Conservation (phyloP, 352 stramenopile genomes). For the Phytophthora pisi region DNA sequence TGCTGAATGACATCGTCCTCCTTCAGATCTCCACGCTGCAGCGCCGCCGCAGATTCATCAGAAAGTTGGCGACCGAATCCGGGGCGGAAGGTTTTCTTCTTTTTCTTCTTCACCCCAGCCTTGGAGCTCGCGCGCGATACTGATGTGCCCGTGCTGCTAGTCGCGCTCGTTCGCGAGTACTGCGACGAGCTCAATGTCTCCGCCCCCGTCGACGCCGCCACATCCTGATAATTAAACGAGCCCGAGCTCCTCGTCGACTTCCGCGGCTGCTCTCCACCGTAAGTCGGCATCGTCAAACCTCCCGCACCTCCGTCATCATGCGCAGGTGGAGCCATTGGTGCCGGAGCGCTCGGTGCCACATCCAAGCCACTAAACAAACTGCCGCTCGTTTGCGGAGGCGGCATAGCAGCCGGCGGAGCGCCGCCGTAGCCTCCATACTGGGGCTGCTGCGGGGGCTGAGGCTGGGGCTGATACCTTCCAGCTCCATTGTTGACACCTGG, state of each 20-base stretch:
- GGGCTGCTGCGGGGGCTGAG: conserved; percentile 10
- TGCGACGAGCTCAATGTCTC: conserved; percentile 18
- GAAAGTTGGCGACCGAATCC: conserved; percentile 86
- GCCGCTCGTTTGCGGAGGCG: conserved; percentile 10
- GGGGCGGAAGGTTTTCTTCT: conserved; percentile 86
- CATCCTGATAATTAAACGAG: conserved; percentile 74
- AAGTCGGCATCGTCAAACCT: conserved; percentile 18
- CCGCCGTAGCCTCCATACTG: conserved; percentile 45
- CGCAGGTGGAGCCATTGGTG: conserved; percentile 11
- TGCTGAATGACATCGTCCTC: conserved; percentile 71
- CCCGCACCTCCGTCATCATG: conserved; percentile 26
- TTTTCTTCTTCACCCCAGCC: conserved; percentile 68
- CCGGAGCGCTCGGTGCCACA: conserved; percentile 35
- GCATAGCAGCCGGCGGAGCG: conserved; percentile 1
- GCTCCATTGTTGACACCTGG: conserved; percentile 8
- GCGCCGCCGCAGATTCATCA: conserved; percentile 76
- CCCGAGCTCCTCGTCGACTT: conserved; percentile 42
- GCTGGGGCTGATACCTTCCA: conserved; percentile 27
- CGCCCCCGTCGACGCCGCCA: conserved; percentile 29
- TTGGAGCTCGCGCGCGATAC: conserved; percentile 49
- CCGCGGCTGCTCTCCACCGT: conserved; percentile 39
- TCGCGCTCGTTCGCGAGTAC: conserved; percentile 34
- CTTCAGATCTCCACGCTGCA: conserved; percentile 80
- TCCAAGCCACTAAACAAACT: conserved; percentile 64
- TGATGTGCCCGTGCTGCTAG: conserved; percentile 35